Conservation (phyloP, 441 rosid genomes). For the Macaranga tanarius region DNA sequence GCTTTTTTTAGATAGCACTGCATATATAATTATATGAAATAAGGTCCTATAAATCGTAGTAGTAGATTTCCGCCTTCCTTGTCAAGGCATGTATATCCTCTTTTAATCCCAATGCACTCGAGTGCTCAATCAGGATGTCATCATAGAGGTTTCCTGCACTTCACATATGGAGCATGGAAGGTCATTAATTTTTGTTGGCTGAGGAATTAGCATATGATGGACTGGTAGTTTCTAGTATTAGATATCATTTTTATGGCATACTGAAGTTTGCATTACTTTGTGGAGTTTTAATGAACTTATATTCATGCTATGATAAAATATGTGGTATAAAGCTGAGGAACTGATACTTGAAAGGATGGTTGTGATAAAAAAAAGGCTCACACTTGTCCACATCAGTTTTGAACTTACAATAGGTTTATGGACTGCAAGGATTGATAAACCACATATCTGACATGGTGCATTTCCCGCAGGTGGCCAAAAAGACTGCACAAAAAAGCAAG, state of each 20-base stretch:
- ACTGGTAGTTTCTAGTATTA: background rate
- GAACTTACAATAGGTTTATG: conserved; percentile 8
- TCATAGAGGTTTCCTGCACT: background rate
- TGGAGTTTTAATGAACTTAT: conserved; percentile 1
- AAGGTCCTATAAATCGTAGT: too few species aligned
- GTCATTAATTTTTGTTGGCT: background rate
- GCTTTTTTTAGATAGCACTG: too few species aligned
- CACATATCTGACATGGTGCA: conserved; percentile 14
- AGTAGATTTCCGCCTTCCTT: too few species aligned
- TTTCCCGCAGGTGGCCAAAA: conserved; percentile 75
- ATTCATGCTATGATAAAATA: conserved; percentile 2
- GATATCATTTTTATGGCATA: background rate
- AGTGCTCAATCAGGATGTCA: background rate
- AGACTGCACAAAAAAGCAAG: conserved; percentile 85
- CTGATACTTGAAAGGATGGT: conserved; percentile 7
- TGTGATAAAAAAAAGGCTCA: background rate
- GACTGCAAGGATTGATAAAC: conserved; percentile 8
- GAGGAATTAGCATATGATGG: background rate
- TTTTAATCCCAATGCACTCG: background rate
- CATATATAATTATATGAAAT: too few species aligned
- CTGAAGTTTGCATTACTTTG: background rate
- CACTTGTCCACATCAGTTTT: background rate
- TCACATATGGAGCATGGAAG: background rate
- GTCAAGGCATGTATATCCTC: background rate
- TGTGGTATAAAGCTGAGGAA: background rate